Percentiles rank a stretch among this genome's conserved stretches.
phyloP scores from a whole-genome alignment of 2,329 filamentous ascomycete genomes.

The Claviceps paspali region DNA sequence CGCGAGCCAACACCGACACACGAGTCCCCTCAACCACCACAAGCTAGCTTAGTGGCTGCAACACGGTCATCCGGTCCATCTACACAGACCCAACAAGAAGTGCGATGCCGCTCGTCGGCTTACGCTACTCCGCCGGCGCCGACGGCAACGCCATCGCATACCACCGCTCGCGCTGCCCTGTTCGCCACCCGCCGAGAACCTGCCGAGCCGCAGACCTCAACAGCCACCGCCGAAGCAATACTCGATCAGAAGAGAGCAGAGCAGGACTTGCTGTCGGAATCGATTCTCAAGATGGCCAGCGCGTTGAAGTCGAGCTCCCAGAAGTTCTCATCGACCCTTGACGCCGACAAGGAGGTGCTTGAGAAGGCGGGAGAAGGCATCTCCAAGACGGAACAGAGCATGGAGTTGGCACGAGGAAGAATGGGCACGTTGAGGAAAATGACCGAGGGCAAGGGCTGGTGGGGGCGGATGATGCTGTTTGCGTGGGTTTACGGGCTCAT shows the following conservation, averaged over 20 bases:
- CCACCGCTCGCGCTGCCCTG: slow-evolving; percentile 27
- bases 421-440: slow-evolving; percentile 68
- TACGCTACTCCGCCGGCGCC: slow-evolving; percentile 6
- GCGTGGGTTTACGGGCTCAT: slow-evolving; percentile 70
- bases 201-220: slow-evolving; percentile 22
- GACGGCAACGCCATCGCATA: slow-evolving; percentile 12
- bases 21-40: slow-evolving; percentile 4
- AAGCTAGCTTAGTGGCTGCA: slow-evolving; percentile 6
- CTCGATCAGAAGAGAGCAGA: slow-evolving; percentile 65
- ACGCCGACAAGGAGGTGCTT: slow-evolving; percentile 56
- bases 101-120: slow-evolving; percentile 18
- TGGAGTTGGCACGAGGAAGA: slow-evolving; percentile 59
- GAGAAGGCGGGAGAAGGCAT: slow-evolving; percentile 57
- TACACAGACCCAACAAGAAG: slow-evolving; percentile 19
- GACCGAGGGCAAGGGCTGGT: slow-evolving; percentile 82
- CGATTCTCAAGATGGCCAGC: slow-evolving; percentile 65
- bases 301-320: slow-evolving; percentile 63
- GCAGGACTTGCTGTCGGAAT: slow-evolving; percentile 68
- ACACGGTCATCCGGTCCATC: slow-evolving; percentile 2
- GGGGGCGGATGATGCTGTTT: slow-evolving; percentile 71
- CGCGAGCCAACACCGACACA: slow-evolving; percentile 4
- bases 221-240: slow-evolving; percentile 50
- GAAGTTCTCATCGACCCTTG: slow-evolving; percentile 55
- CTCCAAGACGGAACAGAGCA: slow-evolving; percentile 57
- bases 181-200: slow-evolving; percentile 26